Base-by-base conservation (phyloP, 2,329 filamentous ascomycete species). In the Corniculantispora saksenae region DNA sequence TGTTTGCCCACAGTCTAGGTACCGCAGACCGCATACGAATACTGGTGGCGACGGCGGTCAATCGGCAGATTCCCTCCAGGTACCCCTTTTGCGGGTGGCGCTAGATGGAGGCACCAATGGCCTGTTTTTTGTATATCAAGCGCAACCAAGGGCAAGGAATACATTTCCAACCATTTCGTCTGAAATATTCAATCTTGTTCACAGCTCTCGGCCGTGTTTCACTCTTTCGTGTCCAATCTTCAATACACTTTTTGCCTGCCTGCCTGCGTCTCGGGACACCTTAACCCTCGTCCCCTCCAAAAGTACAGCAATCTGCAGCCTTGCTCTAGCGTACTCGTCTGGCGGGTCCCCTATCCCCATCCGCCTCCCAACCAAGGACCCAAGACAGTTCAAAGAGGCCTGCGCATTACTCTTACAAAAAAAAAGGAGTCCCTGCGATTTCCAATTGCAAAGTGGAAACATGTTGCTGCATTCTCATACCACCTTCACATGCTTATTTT, bases 381-480 rank as follows among this genome's bases (percentile, higher is more conserved):
- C 35, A 25, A 56, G 53, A 56, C 32, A 56, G 35, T 8, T 38
- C 8, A 1, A 55, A 40, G 8, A 55, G 32, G 48, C 17, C 27
- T 55, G 29, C 51, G 35, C 17, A 54, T n/a, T 38, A 2, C 21
- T 47, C n/a, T 29, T 13, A n/a, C 12, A 9, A 17, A n/a, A 35
- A 60, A 43, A 50, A 61, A 45, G 25, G 12, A 32, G n/a, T 38
- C 35, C 40, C 27, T 27, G 40, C n/a, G 7, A 38, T 50, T 13
- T 55, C 32, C 2, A 21, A 21, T 38, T 17, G 15, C 23, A 32
- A 32, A 58, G 54, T 64, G 53, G 61, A 32, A 64, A 58, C 61
- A 64, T 64, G 53, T 21, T 25, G 23, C 43, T 57, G 17, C 13
- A 57, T 63, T 45, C 43, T 64, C 61, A 64, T 58, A 53, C 61